phyloP scores from a whole-genome alignment of 1,284 basidiomycete genomes.

The Microbotryum silenes-acaulis region DNA sequence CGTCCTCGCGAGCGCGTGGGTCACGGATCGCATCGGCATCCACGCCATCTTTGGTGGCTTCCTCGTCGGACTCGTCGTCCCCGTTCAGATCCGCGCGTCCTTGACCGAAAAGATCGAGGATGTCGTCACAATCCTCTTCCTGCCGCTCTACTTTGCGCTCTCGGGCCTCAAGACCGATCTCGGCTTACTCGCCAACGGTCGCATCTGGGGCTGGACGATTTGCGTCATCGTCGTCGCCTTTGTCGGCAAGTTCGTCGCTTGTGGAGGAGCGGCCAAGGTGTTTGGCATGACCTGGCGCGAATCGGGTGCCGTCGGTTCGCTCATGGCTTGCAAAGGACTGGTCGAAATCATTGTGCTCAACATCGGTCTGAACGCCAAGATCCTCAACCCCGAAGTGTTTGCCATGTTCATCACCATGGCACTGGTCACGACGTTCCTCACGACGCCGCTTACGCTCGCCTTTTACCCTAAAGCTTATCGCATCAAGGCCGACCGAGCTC shows the following conservation, averaged over 20 bases:
- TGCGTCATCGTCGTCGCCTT: slow-evolving; percentile 75
- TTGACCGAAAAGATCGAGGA: slow-evolving; percentile 69
- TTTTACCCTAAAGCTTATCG: slow-evolving; percentile 41
- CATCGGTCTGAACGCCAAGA: slow-evolving; percentile 70
- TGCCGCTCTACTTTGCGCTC: slow-evolving; percentile 52
- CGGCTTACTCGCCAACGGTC: slow-evolving; percentile 60
- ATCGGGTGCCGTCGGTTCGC: slow-evolving; percentile 71
- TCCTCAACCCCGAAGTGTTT: slow-evolving; percentile 58
- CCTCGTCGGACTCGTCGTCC: slow-evolving; percentile 78
- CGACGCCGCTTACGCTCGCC: slow-evolving; percentile 42
- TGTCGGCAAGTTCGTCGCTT: slow-evolving; percentile 64
- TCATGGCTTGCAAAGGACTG: slow-evolving; percentile 56
- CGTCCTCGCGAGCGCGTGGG: slow-evolving; percentile 69
- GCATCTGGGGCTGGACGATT: slow-evolving; percentile 78
- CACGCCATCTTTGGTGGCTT: slow-evolving; percentile 51
- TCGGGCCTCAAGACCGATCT: slow-evolving; percentile 64
- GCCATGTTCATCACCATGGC: slow-evolving; percentile 62
- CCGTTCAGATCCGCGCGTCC: slow-evolving; percentile 69
- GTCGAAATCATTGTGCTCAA: slow-evolving; percentile 73
- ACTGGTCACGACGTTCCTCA: slow-evolving; percentile 40
- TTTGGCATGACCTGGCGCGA: slow-evolving; percentile 69
- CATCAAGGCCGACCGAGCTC: slow-evolving; percentile 26
- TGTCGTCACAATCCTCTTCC: slow-evolving; percentile 55
- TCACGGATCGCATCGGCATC: slow-evolving; percentile 78
- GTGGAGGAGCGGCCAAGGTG: slow-evolving; percentile 55